Evolutionary conservation across 148 eudicot species (phyloP).

Genomic region (Fagopyrum tataricum): DNA sequence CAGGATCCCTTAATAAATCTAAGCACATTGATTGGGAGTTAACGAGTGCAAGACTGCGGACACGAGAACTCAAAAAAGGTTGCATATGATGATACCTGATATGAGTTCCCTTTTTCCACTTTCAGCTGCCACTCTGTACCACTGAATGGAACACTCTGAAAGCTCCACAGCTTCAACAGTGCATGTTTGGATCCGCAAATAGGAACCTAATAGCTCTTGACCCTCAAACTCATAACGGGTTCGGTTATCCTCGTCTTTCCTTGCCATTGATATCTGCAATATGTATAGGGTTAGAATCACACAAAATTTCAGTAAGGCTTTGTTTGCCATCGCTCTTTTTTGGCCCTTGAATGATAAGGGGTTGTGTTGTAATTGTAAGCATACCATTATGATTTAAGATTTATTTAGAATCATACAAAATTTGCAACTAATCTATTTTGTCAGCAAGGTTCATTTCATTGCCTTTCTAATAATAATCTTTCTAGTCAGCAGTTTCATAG

Average conservation of each 20-base stretch:
- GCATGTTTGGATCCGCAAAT: constrained; percentile 52
- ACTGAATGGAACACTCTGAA: constrained; percentile 72
- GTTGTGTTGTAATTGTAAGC: too few species aligned
- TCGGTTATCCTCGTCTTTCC: constrained; percentile 38
- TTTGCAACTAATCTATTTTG: neutral
- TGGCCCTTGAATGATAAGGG: too few species aligned
- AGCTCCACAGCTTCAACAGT: constrained; percentile 56
- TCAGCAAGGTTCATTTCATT: neutral
- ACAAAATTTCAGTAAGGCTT: neutral
- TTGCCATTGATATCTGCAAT: constrained; percentile 66
- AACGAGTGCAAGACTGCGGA: neutral
- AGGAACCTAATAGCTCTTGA: constrained; percentile 74
- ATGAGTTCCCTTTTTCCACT: constrained; percentile 68
- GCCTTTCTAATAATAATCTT: neutral
- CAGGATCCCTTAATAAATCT: neutral
- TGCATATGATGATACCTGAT: constrained; percentile 50
- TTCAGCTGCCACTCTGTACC: constrained; percentile 70
- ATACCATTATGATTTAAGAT: neutral
- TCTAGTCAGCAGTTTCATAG: neutral
- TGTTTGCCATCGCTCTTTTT: too few species aligned
- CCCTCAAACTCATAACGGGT: constrained; percentile 64
- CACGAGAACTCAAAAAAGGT: neutral
- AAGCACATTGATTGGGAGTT: neutral
- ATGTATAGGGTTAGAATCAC: constrained; percentile 10
- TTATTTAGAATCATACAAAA: neutral